phyloP scores from a whole-genome alignment of 768 basidiomycete genomes.

The Trichaptum fuscoviolaceum region DNA sequence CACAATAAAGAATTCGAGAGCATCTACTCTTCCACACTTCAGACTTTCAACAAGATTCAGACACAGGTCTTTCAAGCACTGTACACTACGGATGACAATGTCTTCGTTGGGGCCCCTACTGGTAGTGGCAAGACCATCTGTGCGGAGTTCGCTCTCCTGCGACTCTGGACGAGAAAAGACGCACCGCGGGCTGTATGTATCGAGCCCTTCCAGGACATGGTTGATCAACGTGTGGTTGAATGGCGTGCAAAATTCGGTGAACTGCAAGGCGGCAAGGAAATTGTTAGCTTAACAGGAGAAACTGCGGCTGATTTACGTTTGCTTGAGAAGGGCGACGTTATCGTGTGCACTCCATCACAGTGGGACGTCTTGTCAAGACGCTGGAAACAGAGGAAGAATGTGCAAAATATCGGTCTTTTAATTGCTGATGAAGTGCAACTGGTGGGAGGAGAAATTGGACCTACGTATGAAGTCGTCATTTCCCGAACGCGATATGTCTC shows the following conservation, averaged over 20 bases:
- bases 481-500: conserved; percentile 97
- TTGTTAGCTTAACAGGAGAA: conserved; percentile 91
- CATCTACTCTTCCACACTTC: conserved; percentile 75
- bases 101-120: conserved; percentile 94
- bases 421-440: conserved; percentile 96
- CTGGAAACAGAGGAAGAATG: conserved; percentile 97
- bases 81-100: conserved; percentile 94
- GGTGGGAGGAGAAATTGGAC: conserved; percentile 91
- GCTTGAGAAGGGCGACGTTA: conserved; percentile 86
- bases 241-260: conserved; percentile 82
- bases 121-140: conserved; percentile 97
- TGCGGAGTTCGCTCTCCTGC: conserved; percentile 91
- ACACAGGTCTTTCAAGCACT: conserved; percentile 98
- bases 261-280: conserved; percentile 89
- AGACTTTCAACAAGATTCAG: conserved; percentile 97
- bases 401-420: conserved; percentile 86
- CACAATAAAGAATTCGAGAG: conserved; percentile 92
- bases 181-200: conserved; percentile 86
- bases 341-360: conserved; percentile 91
- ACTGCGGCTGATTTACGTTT: conserved; percentile 86
- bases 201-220: conserved; percentile 97
- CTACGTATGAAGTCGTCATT: conserved; percentile 93
- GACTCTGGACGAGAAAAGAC: conserved; percentile 90
- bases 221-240: conserved; percentile 82
- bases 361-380: conserved; percentile 94